Conservation (phyloP, 2,329 filamentous ascomycete genomes). For the Aspergillus sp. region DNA sequence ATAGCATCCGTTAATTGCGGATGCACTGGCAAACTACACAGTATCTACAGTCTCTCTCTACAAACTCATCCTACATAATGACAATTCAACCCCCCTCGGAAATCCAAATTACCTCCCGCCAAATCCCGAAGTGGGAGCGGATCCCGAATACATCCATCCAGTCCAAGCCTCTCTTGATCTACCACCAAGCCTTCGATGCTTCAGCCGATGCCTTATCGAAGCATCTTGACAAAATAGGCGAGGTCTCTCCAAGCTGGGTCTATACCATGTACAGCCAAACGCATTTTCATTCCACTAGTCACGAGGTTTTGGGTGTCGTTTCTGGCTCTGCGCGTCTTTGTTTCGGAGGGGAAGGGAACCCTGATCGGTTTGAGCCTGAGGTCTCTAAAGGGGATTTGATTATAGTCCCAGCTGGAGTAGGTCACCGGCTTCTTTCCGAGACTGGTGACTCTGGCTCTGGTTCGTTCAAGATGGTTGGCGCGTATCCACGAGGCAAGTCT, state of each 20-base stretch:
- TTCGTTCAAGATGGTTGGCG: constrained; percentile 66
- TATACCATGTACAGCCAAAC: constrained; percentile 67
- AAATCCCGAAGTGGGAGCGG: constrained; percentile 57
- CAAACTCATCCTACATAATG: constrained; percentile 22
- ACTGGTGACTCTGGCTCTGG: constrained; percentile 37
- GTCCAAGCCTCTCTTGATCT: constrained; percentile 64
- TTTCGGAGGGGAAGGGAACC: constrained; percentile 66
- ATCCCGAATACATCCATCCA: constrained; percentile 67
- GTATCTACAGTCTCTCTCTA: not conserved
- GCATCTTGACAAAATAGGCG: constrained; percentile 54
- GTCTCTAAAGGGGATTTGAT: constrained; percentile 63
- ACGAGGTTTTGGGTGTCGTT: constrained; percentile 65
- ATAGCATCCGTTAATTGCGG: not conserved
- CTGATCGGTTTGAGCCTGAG: constrained; percentile 54
- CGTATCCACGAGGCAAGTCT: constrained; percentile 56
- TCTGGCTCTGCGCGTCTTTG: constrained; percentile 60
- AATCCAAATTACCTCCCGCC: constrained; percentile 57
- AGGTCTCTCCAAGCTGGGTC: constrained; percentile 64
- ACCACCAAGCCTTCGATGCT: constrained; percentile 58
- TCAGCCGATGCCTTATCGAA: constrained; percentile 55
- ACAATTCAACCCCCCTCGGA: constrained; percentile 47
- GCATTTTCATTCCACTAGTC: constrained; percentile 67
- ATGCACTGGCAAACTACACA: not conserved
- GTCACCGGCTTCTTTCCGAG: constrained; percentile 63
- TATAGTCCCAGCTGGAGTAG: constrained; percentile 65